Base-by-base conservation (phyloP, 2,329 filamentous ascomycete genomes). In the Lithohypha guttulata region DNA sequence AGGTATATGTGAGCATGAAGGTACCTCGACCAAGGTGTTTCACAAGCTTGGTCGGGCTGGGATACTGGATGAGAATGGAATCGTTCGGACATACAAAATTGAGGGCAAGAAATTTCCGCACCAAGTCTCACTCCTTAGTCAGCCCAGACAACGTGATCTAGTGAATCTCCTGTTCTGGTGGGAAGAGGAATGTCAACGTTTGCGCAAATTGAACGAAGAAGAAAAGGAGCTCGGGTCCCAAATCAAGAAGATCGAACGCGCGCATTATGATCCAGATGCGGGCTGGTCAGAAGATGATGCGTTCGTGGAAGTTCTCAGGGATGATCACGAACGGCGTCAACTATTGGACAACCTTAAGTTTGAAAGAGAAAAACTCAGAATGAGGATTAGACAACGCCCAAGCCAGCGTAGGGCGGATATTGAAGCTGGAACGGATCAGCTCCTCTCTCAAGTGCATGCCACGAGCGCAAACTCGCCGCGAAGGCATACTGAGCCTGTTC, bases 121-220 rank as follows among this genome's bases (percentile, higher is more conserved):
- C 15, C 46, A 49, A 25, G 23, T 49, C 9, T 42, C 46, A 11
- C 18, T 43, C 13, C 25, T 49, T 31, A 44, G 39, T 17, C 29
- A 42, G 26, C 25, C 29, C 18, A 14, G 44, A 17, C 46, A 49
- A 34, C 39, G 37, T 10, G 44, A 45, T 8, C 37, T 49, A 5
- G 34, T 49, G 11, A 41, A 41, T 11, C 37, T 47, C 34, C 29
- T 49, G 11, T 49, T 49, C 38, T 49, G 46, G 46, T 49, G 46
- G 46, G 46, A 49, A 27, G 46, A 49, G 28, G 46, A 49, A 34
- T 46, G 44, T 30, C 44, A 47, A 26, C 39, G 46, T 5, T 33
- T 49, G 13, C 31, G 42, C 25, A 49, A 49, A 28, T 30, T 49
- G 26, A 34, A 38, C 15, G 44, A 26, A n/a, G 46, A 49, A 29